These are phyloP conservation scores for Bryum argenteum DNA, from an alignment of 225 moss, liverwort and hornwort species.

Conservation along the genomic window DNA sequence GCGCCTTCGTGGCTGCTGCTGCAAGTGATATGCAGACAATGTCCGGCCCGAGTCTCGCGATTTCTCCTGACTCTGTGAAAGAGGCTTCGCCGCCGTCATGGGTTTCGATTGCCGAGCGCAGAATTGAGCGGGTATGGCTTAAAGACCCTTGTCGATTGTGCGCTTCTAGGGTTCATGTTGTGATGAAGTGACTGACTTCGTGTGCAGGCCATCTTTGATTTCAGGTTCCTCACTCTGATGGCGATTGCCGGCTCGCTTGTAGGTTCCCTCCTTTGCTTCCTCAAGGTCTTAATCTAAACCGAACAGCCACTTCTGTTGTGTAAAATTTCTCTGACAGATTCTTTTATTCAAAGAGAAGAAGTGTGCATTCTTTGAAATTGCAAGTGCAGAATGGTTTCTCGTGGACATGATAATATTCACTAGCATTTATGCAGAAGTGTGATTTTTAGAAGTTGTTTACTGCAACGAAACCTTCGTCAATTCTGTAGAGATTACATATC, in stretches of 20 bases:
- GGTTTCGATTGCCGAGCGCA: conserved; percentile 30
- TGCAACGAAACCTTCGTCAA: background rate
- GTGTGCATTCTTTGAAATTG: background rate
- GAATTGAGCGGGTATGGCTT: conserved; percentile 51
- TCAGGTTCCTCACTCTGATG: conserved; percentile 59
- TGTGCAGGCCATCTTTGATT: conserved; percentile 64
- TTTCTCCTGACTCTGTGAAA: background rate
- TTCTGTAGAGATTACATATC: background rate
- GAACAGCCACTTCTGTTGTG: background rate
- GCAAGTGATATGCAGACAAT: conserved; percentile 14
- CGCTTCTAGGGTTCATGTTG: background rate
- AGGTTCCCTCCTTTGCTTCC: conserved; percentile 66
- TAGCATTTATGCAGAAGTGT: too few relatives aligned
- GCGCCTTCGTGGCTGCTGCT: conserved; percentile 23
- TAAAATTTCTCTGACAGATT: background rate
- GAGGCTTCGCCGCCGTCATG: conserved; percentile 24
- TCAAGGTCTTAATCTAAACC: conserved; percentile 50
- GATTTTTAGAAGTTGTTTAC: too few relatives aligned
- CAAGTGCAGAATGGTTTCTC: background rate
- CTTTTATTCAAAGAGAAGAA: background rate
- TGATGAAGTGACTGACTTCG: conserved; percentile 2
- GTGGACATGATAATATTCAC: too few relatives aligned
- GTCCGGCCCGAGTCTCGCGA: background rate
- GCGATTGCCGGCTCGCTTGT: conserved; percentile 53
- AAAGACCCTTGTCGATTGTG: background rate